Base-by-base conservation (phyloP, 23 red algal species). In the Chondrus crispus region DNA sequence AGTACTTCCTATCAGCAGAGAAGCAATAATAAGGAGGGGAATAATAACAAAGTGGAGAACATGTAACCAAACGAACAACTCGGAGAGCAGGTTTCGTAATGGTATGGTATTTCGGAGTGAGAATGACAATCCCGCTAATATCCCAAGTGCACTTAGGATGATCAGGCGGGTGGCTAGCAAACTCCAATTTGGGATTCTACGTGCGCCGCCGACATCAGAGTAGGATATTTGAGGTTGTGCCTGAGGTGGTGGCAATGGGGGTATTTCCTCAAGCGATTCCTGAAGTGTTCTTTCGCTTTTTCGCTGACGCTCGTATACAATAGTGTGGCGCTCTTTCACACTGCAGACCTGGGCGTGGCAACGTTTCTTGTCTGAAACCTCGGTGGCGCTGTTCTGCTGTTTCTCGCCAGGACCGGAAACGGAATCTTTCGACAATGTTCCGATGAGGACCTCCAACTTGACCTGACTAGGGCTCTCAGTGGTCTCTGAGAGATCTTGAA, bases 1-100 rank as follows among this genome's bases (percentile, higher is more conserved):
- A 18, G 66, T 53, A 47, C 62, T 62, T 20, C 50, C 11, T 19
- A 46, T 72, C 69, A 87, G 28, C n/a, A 87, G 18, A 3, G 84
- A 87, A 29, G 44, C 64, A 62, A 32, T 40, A 33, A 87, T 47
- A 3, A 87, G 36, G 22, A 87, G 24, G 35, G 84, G 84, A 36
- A 73, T 54, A 10, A 87, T 14, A 52, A 87, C 11, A 41, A 87
- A 48, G 66, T 51, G 74, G 47, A 63, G 49, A 43, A 10, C 64
- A 19, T 87, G 84, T 20, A 72, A 35, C 84, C 84, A 87, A 20
- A 74, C 46, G 55, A 87, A 87, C 66, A 87, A 35, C 46, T 87
- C 66, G 33, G 29, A 54, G 11, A 52, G 66, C 46, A 87, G 64
- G 36, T 3, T 13, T 14, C 22, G 37, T 14, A 87, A 10, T 10